Evolutionary conservation across 106 monocot species (phyloP).

Genomic region (Hemerocallis citrina): DNA sequence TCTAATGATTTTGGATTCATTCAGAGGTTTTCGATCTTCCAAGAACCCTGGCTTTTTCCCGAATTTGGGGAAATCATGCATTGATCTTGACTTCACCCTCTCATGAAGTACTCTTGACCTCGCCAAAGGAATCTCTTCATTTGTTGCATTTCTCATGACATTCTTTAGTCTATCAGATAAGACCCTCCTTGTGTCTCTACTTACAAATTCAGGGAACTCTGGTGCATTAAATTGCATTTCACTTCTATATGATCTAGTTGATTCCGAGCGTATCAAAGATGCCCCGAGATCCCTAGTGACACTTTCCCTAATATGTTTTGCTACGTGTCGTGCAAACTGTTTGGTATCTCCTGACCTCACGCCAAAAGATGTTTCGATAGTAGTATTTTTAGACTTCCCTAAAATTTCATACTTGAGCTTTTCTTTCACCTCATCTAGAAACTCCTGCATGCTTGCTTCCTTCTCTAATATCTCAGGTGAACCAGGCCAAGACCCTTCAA

Average conservation of each 20-base stretch:
- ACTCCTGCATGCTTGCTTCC: slow-evolving; percentile 48
- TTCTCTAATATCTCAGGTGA: slow-evolving; percentile 34
- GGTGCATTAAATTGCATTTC: slow-evolving; percentile 16
- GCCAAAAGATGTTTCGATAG: slow-evolving; percentile 12
- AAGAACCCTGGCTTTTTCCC: slow-evolving; percentile 18
- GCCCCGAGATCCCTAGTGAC: slow-evolving; percentile 34
- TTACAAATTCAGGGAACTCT: slow-evolving; percentile 27
- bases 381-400: slow-evolving; percentile 35
- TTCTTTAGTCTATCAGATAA: slow-evolving; percentile 50
- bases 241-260: slow-evolving; percentile 35
- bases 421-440: slow-evolving; percentile 82
- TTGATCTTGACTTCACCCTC: slow-evolving; percentile 23
- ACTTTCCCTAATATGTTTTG: slow-evolving; percentile 64
- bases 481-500: slow-evolving; percentile 27
- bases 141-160: slow-evolving; percentile 37
- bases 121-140: slow-evolving; percentile 10
- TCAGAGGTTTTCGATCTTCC: slow-evolving; percentile 25
- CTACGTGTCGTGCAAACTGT: slow-evolving; percentile 37
- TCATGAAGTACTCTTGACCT: slow-evolving; percentile 16
- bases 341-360: slow-evolving; percentile 29
- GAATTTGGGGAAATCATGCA: slow-evolving; percentile 21
- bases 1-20: slow-evolving; percentile 32
- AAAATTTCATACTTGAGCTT: slow-evolving; percentile 63
- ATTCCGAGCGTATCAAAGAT: slow-evolving; percentile 43
- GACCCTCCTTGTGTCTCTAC: slow-evolving; percentile 36